phyloP scores from a whole-genome alignment of 1,139 yeast genomes.

The Taphrina wiesneri region DNA sequence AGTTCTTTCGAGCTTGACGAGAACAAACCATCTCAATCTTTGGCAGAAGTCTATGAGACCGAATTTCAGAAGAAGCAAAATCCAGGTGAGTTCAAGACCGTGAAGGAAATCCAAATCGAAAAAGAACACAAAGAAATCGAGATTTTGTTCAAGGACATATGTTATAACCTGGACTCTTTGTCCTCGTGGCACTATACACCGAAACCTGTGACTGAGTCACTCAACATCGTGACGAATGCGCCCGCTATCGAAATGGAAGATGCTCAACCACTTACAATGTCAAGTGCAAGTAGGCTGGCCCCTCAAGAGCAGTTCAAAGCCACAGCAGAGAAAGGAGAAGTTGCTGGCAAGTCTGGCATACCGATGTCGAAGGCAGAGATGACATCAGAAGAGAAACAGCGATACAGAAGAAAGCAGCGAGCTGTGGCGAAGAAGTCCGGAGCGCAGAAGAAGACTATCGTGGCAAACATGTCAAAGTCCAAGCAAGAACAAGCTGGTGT shows the following conservation, averaged over 20 bases:
- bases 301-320: constrained; percentile 85
- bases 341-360: constrained; percentile 74
- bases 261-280: constrained; percentile 85
- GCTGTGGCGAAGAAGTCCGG: constrained; percentile 44
- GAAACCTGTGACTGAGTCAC: constrained; percentile 75
- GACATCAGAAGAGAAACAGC: constrained; percentile 81
- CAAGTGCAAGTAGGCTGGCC: constrained; percentile 75
- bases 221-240: constrained; percentile 77
- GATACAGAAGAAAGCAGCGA: constrained; percentile 84
- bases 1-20: constrained; percentile 67
- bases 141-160: constrained; percentile 62
- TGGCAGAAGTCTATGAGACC: constrained; percentile 90
- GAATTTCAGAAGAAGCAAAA: constrained; percentile 60
- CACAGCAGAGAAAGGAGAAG: constrained; percentile 55
- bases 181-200: constrained; percentile 94
- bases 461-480: constrained; percentile 42
- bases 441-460: constrained; percentile 55
- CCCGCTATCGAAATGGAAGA: constrained; percentile 91
- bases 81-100: constrained; percentile 46
- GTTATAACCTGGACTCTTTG: constrained; percentile 77
- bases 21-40: constrained; percentile 78
- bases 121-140: constrained; percentile 76
- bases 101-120: constrained; percentile 54
- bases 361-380: constrained; percentile 82
- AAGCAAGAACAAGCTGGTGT: constrained; percentile 45